A percentile compares a stretch with the other conserved stretches of the same genome.
Evolutionary conservation across 306 rosid species (phyloP).

Genomic region (Sphenostylis stenocarpa): DNA sequence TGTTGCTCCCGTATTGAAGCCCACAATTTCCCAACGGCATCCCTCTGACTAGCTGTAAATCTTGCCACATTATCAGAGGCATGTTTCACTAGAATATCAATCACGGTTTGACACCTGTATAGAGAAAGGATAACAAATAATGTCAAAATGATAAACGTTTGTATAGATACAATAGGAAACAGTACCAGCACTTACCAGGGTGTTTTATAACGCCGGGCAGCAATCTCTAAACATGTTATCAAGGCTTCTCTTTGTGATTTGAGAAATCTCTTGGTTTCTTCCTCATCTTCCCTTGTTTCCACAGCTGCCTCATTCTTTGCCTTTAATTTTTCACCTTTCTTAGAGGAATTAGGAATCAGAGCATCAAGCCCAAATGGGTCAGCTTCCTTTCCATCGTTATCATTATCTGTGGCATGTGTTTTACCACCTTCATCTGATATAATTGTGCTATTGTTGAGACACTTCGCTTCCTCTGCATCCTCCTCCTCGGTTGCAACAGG

Average conservation of each 20-base stretch:
- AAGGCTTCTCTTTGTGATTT: conserved; percentile 79
- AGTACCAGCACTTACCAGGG: conserved; percentile 59
- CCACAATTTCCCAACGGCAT: conserved; percentile 82
- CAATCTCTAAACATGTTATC: conserved; percentile 80
- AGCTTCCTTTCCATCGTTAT: conserved; percentile 44
- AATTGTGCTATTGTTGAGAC: conserved; percentile 47
- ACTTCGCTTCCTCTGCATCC: conserved; percentile 67
- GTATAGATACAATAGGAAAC: background rate
- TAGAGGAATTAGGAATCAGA: conserved; percentile 56
- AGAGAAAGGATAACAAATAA: conserved; percentile 7
- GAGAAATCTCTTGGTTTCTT: conserved; percentile 69
- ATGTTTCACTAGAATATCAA: conserved; percentile 88
- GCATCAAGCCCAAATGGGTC: conserved; percentile 97
- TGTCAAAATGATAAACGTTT: conserved; percentile 14
- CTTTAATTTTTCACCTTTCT: conserved; percentile 59
- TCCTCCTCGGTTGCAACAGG: conserved; percentile 81
- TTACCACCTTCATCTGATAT: conserved; percentile 39
- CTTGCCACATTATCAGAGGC: conserved; percentile 75
- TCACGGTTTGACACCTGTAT: conserved; percentile 92
- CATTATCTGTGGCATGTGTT: conserved; percentile 38
- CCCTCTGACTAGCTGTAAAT: conserved; percentile 80
- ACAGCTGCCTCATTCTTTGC: conserved; percentile 54
- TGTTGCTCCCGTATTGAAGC: conserved; percentile 85
- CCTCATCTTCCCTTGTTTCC: conserved; percentile 53
- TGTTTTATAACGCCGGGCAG: conserved; percentile 78